A percentile compares a stretch with the other conserved stretches of the same genome.
These are phyloP conservation scores for Sutorius eximius DNA, from an alignment of 1,284 basidiomycete genomes.

Conservation along the genomic window DNA sequence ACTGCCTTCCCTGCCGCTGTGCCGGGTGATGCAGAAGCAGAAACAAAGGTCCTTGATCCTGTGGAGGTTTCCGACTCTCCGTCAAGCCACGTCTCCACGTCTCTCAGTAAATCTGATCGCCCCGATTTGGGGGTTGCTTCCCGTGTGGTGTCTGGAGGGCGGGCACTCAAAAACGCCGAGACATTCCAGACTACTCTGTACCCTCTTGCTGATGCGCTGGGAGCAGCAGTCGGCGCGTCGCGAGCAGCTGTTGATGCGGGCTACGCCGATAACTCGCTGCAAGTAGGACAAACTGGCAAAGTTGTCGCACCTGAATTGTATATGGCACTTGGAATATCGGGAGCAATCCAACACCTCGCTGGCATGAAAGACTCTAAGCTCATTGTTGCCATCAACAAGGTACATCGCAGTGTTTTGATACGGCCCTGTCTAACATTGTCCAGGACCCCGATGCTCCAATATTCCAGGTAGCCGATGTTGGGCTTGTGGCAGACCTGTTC, in stretches of 20 bases:
- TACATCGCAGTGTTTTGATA: conserved; percentile 21
- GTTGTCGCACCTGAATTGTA: conserved; percentile 94
- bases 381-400: conserved; percentile 99
- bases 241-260: conserved; percentile 98
- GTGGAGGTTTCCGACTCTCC: conserved; percentile 61
- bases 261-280: conserved; percentile 96
- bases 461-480: conserved; percentile 97
- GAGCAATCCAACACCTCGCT: conserved; percentile 96
- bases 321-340: conserved; percentile 95
- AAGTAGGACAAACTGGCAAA: conserved; percentile 99
- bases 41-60: conserved; percentile 65
- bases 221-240: conserved; percentile 96
- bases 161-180: conserved; percentile 93
- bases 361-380: conserved; percentile 99
- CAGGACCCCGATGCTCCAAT: conserved; percentile 98
- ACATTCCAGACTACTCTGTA: conserved; percentile 88
- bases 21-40: conserved; percentile 48
- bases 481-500: conserved; percentile 90
- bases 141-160: conserved; percentile 92
- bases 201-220: conserved; percentile 87
- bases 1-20: conserved; percentile 87
- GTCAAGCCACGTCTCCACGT: conserved; percentile 82
- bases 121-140: conserved; percentile 90
- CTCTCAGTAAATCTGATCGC: conserved; percentile 87
- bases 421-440: conserved; percentile 14